Base-by-base conservation (phyloP, 345 rosid species). In the Psidium friedrichsthalianum region DNA sequence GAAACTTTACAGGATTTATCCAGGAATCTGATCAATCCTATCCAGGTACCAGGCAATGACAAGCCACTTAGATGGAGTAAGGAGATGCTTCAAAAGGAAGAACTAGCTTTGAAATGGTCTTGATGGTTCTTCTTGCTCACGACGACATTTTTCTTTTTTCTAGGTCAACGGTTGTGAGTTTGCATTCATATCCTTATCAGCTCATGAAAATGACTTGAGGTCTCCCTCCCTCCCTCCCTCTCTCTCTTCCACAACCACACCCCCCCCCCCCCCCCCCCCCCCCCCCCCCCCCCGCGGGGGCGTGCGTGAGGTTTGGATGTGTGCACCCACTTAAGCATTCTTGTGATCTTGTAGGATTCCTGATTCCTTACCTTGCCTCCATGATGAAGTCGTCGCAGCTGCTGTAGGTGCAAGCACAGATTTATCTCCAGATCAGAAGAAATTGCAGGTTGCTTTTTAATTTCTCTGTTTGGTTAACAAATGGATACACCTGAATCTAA, bases 141-240 rank as follows among this genome's bases (percentile, higher is more conserved):
- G 44, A 69, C 8, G 80, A 69, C n/a, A 32, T 53, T 6, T 83
- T 76, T 88, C 81, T 49, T 80, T 82, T 87, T 58, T 89, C 74
- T 88, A 95, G 99, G 92, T 91, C 81, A 93, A 93, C 86, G 96
- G 93, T 44, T 86, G 90, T 89, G 99, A 96, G 89, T 89, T 93
- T 87, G 95, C 94, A 53, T 88, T 93, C 87, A 74, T 96, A 86
- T 94, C 95, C 59, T 80, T 93, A 64, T 82, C 94, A 51, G 87
- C 93, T 18, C 86, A 82, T 81, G 94, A 93, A 90, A 92, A 90
- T 81, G 90, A 90, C 86, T 91, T 90, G 94, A 93, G 98, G 98
- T 92, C 85, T 89, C 85, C 84, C 85, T 87, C 51, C 89, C 86
- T 86, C 80, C 84, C 76, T 25, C 90, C 40, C 83, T 85, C 85